These are phyloP conservation scores for Fusarium nurragi DNA, from an alignment of 2,329 filamentous ascomycete species.

Conservation along the genomic window DNA sequence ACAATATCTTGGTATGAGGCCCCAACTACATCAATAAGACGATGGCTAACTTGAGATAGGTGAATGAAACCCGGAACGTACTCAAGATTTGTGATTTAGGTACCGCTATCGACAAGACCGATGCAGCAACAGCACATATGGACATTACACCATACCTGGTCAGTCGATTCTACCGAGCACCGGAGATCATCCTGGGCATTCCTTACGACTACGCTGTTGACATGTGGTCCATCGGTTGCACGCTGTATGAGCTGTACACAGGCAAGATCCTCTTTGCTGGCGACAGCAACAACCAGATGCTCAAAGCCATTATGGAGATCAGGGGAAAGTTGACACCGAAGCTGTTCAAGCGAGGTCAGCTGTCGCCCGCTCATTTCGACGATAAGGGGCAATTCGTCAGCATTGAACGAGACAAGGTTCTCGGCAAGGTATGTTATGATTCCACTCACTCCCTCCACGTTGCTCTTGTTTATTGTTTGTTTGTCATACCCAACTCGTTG, in stretches of 20 bases:
- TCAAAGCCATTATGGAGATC: conserved; percentile 94
- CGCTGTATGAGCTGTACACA: conserved; percentile 95
- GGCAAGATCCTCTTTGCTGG: conserved; percentile 97
- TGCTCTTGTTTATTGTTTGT: conserved; percentile 27
- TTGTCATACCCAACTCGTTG: conserved; percentile 32
- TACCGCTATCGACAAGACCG: conserved; percentile 90
- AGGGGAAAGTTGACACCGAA: conserved; percentile 92
- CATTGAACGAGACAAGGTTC: conserved; percentile 86
- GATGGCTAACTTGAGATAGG: conserved; percentile 51
- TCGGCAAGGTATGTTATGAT: conserved; percentile 73
- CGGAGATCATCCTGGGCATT: conserved; percentile 97
- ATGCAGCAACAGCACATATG: conserved; percentile 74
- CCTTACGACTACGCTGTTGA: conserved; percentile 94
- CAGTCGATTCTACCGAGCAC: conserved; percentile 95
- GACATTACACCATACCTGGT: conserved; percentile 95
- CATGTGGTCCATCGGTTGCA: conserved; percentile 98
- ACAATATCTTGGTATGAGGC: conserved; percentile 83
- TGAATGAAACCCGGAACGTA: conserved; percentile 82
- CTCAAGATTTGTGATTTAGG: conserved; percentile 97
- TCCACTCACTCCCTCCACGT: conserved; percentile 32
- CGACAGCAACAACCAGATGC: conserved; percentile 97
- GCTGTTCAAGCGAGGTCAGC: conserved; percentile 82
- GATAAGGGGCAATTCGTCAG: conserved; percentile 84
- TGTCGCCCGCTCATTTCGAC: conserved; percentile 83
- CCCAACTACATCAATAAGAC: neutral